Conservation (phyloP, 306 rosid genomes). For the Herpetospermum pedunculosum region DNA sequence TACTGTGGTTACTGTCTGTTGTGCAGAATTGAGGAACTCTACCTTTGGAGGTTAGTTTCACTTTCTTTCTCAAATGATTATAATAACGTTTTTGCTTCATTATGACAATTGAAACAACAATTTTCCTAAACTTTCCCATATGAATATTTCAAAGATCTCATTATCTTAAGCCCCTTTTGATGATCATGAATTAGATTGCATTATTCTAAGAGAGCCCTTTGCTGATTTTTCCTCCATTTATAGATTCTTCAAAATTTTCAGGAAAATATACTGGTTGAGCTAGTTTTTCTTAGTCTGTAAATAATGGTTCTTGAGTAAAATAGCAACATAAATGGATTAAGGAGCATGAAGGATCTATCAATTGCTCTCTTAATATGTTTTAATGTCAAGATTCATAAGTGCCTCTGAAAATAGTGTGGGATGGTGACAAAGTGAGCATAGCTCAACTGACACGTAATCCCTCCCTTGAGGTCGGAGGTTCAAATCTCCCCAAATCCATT, state of each 20-base stretch:
- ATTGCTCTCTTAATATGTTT: background rate
- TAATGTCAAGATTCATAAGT: background rate
- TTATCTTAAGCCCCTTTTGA: constrained; percentile 8
- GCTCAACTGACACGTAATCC: too few species aligned
- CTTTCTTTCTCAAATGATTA: background rate
- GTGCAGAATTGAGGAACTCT: constrained; percentile 76
- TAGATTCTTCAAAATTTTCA: background rate
- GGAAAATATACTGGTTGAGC: background rate
- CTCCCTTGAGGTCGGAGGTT: too few species aligned
- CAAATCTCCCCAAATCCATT: too few species aligned
- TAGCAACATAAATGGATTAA: background rate
- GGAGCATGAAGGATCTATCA: background rate
- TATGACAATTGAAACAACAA: too few species aligned
- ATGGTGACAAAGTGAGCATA: too few species aligned
- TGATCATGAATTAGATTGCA: background rate
- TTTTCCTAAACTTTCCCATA: background rate
- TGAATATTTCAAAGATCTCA: background rate
- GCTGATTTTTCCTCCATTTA: background rate
- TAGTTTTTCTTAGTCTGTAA: background rate
- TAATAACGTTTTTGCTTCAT: background rate
- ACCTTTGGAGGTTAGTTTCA: constrained; percentile 78
- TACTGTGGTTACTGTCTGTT: background rate
- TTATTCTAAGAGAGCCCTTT: background rate
- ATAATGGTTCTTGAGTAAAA: background rate
- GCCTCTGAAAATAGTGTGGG: background rate